A percentile compares a stretch with the other conserved stretches of the same genome.
These are phyloP conservation scores for Periconia macrospinosa DNA, from an alignment of 2,329 filamentous ascomycete species.

Conservation along the genomic window DNA sequence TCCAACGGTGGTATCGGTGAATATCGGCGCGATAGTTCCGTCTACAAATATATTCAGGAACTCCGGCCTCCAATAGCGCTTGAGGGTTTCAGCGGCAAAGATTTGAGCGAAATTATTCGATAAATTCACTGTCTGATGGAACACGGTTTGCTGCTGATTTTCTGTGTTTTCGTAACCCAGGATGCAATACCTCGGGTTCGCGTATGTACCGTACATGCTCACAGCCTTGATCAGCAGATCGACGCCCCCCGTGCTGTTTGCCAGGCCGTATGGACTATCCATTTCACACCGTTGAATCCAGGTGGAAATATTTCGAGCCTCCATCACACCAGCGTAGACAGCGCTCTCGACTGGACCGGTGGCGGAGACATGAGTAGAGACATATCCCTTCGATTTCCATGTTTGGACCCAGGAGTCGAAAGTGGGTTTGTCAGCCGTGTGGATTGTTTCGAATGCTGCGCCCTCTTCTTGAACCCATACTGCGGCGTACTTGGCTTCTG, in stretches of 20 bases:
- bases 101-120: constrained; percentile 9
- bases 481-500: constrained; percentile 18
- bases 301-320: constrained; percentile 11
- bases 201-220: constrained; percentile 17
- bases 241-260: constrained; percentile 6
- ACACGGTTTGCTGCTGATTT: constrained; percentile 18
- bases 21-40: constrained; percentile 16
- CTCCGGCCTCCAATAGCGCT: constrained; percentile 23
- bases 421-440: constrained; percentile 13
- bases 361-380: constrained; percentile 25
- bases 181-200: constrained; percentile 20
- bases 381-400: constrained; percentile 17
- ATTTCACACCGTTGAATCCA: constrained; percentile 15
- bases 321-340: constrained; percentile 23
- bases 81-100: constrained; percentile 15
- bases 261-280: constrained; percentile 5
- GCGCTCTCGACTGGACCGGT: constrained; percentile 18
- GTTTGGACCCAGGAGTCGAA: constrained; percentile 20
- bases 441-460: constrained; percentile 15
- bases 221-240: constrained; percentile 15
- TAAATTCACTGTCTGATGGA: constrained; percentile 11
- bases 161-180: constrained; percentile 18
- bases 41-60: constrained; percentile 20
- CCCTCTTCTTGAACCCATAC: constrained; percentile 20
- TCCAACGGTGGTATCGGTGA: constrained; percentile 24